phyloP scores from a whole-genome alignment of 495 filamentous ascomycete genomes.

The Trichocladium uniseriatum region DNA sequence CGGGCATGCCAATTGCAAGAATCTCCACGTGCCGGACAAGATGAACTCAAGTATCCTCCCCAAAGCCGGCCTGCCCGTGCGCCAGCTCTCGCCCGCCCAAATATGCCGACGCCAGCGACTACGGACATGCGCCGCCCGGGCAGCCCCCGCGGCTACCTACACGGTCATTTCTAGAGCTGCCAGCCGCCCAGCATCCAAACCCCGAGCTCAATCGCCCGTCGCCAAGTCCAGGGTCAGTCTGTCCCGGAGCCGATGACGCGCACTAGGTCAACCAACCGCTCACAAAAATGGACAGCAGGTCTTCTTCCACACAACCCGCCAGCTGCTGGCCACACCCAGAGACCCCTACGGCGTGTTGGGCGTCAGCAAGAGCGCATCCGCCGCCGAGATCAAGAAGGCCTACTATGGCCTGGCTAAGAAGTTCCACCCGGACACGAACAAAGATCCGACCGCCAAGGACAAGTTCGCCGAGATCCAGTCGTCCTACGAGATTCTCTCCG shows the following conservation, averaged over 20 bases:
- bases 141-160: slow-evolving; percentile 5
- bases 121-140: slow-evolving; percentile 18
- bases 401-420: slow-evolving; percentile 99
- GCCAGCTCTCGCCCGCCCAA: slow-evolving; percentile 40
- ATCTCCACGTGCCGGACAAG: slow-evolving; percentile 9
- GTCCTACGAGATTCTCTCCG: slow-evolving; percentile 85
- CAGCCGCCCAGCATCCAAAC: slow-evolving; percentile 1
- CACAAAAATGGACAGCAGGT: background rate
- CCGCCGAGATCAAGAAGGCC: slow-evolving; percentile 90
- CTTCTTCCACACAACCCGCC: slow-evolving; percentile 62
- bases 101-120: slow-evolving; percentile 38
- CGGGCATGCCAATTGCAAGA: slow-evolving; percentile 7
- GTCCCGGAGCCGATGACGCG: background rate
- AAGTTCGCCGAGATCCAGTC: slow-evolving; percentile 86
- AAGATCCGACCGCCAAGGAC: slow-evolving; percentile 82
- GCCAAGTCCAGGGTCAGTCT: slow-evolving; percentile 13
- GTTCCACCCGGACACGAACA: slow-evolving; percentile 96
- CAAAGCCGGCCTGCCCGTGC: slow-evolving; percentile 42
- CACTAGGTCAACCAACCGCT: background rate
- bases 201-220: background rate
- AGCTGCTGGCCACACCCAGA: slow-evolving; percentile 49
- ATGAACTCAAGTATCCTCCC: slow-evolving; percentile 44
- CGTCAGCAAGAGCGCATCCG: slow-evolving; percentile 68
- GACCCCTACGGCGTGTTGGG: slow-evolving; percentile 84
- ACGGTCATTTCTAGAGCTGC: slow-evolving; percentile 11